phyloP scores from a whole-genome alignment of 352 stramenopile species.

The Stephanocyclus meneghinianus region DNA sequence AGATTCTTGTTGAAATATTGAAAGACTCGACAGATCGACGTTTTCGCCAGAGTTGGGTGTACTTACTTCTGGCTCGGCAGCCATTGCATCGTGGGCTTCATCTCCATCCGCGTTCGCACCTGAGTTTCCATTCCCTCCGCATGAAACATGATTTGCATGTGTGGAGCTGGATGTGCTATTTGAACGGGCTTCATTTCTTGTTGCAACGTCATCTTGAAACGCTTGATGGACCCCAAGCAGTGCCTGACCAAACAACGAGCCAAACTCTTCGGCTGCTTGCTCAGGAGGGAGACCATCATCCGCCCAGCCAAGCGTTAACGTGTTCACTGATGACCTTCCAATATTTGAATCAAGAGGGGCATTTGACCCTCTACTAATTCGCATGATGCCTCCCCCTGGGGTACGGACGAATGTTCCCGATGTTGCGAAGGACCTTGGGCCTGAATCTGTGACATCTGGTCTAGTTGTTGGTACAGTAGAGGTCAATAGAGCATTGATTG shows the following conservation, averaged over 20 bases:
- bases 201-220: neutral
- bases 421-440: slow-evolving; percentile 7
- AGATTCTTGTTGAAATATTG: slow-evolving; percentile 48
- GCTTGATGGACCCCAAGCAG: slow-evolving; percentile 19
- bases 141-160: neutral
- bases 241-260: slow-evolving; percentile 64
- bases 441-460: slow-evolving; percentile 18
- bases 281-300: slow-evolving; percentile 75
- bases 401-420: slow-evolving; percentile 50
- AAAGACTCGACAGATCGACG: slow-evolving; percentile 30
- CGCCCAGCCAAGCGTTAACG: slow-evolving; percentile 56
- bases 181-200: slow-evolving; percentile 15
- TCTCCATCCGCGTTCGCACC: neutral
- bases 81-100: neutral
- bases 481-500: slow-evolving; percentile 64
- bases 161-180: slow-evolving; percentile 8
- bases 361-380: slow-evolving; percentile 49
- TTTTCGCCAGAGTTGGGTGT: slow-evolving; percentile 19
- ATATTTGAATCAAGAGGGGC: neutral
- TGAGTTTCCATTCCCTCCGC: neutral
- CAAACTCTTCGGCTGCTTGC: slow-evolving; percentile 65
- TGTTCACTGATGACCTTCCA: slow-evolving; percentile 16
- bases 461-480: slow-evolving; percentile 22
- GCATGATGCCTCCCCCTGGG: slow-evolving; percentile 64
- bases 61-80: slow-evolving; percentile 3